These are phyloP conservation scores for Dothiorella sarmentorum DNA, from an alignment of 2,329 filamentous ascomycete genomes.

Conservation along the genomic window DNA sequence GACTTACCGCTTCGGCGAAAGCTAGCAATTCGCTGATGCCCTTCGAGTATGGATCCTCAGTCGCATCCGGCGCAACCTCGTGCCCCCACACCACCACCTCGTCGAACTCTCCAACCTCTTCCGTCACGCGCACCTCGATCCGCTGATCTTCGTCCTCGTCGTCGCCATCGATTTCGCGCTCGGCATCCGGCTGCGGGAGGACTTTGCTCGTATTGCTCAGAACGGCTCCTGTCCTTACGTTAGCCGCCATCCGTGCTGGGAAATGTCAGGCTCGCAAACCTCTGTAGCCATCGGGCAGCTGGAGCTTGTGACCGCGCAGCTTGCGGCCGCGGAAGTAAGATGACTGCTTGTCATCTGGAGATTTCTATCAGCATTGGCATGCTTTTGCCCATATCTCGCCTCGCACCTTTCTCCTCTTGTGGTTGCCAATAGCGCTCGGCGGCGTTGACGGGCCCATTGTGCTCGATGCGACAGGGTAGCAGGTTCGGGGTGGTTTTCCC, in stretches of 20 bases:
- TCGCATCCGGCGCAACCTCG: conserved; percentile 60
- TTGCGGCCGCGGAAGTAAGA: conserved; percentile 79
- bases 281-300: conserved; percentile 68
- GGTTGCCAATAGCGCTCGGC: conserved; percentile 70
- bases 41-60: conserved; percentile 67
- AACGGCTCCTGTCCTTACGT: conserved; percentile 21
- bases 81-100: conserved; percentile 82
- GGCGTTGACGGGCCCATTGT: conserved; percentile 68
- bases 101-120: conserved; percentile 66
- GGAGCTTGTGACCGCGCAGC: conserved; percentile 64
- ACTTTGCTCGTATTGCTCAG: conserved; percentile 20
- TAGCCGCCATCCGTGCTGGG: neutral
- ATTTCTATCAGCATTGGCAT: neutral
- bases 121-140: conserved; percentile 46
- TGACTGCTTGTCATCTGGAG: conserved; percentile 41
- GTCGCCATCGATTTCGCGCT: conserved; percentile 21
- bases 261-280: conserved; percentile 34
- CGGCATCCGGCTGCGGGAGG: neutral
- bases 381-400: neutral
- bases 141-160: conserved; percentile 21
- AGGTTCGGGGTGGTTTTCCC: conserved; percentile 61
- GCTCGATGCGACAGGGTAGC: conserved; percentile 75
- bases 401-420: conserved; percentile 24
- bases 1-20: conserved; percentile 62
- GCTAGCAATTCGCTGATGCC: conserved; percentile 77